These are phyloP conservation scores for Lablab purpureus DNA, from an alignment of 306 rosid genomes.

Conservation along the genomic window DNA sequence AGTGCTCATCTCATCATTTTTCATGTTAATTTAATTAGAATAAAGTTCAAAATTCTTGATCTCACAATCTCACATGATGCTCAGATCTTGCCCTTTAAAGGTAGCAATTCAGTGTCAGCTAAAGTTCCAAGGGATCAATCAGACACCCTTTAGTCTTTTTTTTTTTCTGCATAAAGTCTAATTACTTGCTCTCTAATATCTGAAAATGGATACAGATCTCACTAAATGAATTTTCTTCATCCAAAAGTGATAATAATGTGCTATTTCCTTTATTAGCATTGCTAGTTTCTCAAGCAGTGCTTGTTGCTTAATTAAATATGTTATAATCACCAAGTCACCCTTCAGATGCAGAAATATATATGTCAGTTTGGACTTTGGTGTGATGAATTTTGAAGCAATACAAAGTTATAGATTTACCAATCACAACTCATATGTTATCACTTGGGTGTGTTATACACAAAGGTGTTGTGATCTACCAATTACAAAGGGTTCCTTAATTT, in stretches of 20 bases:
- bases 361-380: constrained; percentile 21
- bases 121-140: constrained; percentile 35
- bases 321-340: neutral
- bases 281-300: constrained; percentile 26
- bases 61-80: constrained; percentile 34
- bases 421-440: neutral
- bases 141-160: constrained; percentile 30
- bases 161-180: constrained; percentile 14
- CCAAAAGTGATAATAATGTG: neutral
- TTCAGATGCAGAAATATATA: constrained; percentile 25
- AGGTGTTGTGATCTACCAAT: neutral
- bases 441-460: constrained; percentile 9
- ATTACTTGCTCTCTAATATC: neutral
- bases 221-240: too few species aligned
- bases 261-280: constrained; percentile 13
- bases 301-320: neutral
- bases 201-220: neutral
- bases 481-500: neutral
- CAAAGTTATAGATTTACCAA: neutral
- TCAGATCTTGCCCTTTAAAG: constrained; percentile 43
- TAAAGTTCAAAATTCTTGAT: constrained; percentile 43
- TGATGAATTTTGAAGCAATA: constrained; percentile 9
- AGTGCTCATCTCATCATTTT: constrained; percentile 28
- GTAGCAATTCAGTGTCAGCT: constrained; percentile 25
- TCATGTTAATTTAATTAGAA: constrained; percentile 46